Evolutionary conservation across 75 land plant genomes (phyloP), one percentile per base, ranked within the genome.

Genomic region (Pseudotsuga menziesii): DNA sequence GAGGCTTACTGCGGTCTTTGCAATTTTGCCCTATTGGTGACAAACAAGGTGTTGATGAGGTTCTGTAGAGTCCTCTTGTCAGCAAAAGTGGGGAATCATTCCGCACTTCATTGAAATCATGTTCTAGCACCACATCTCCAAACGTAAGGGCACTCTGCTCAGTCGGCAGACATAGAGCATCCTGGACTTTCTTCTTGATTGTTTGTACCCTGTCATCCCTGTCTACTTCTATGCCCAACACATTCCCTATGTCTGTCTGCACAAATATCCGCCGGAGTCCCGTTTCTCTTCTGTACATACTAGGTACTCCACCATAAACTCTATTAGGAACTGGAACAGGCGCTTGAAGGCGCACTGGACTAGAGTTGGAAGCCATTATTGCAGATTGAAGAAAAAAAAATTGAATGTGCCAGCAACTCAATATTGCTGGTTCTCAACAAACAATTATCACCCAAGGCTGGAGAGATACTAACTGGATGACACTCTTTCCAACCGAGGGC

Each of bases 141-240:
- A 48, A 48, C 54, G 12, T 48, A 2, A 83, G 86, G 6, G 81
- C 86, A 25, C 83, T 83, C 32, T 85, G 82, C 32, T 83, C 87
- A 52, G 82, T 85, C 5, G 85, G 85, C 9, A 84, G 77, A 57
- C 58, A 44, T 15, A 84, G 74, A 20, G 77, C 81, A 36, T 76
- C 73, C 66, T 83, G 86, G 57, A 85, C 57, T 32, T 83, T 85
- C 66, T 83, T 85, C 62, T 85, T 85, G 11, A 85, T 81, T 8
- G 82, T 77, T 26, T 83, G 66, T 4, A 72, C 87, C 52, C 78
- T 84, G 56, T 84, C 86, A 25, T 77, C 64, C 71, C 85, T 73
- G 70, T 84, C 86, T 35, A 84, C 26, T 56, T 85, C 87, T 44
- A 85, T 76, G 41, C 87, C 87, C 60, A 85, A 82, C 20, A 85